Percentiles rank a stretch among this genome's conserved stretches.
These are phyloP conservation scores for Coemansia sp. DNA, from an alignment of 192 early-diverging fungal genomes.

Conservation along the genomic window DNA sequence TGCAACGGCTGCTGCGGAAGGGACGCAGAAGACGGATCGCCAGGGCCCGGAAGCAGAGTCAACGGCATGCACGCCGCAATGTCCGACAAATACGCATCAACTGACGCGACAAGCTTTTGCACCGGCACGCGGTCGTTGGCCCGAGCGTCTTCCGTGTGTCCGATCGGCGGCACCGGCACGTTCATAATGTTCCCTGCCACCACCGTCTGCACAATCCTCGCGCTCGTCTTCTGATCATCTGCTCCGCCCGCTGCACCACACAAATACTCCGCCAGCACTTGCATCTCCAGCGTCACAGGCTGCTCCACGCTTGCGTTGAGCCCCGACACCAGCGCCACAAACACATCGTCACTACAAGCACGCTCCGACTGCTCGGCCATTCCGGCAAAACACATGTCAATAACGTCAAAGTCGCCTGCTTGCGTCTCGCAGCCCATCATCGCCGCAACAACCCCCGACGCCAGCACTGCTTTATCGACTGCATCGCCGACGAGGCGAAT, in stretches of 20 bases:
- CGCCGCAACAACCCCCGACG: constrained; percentile 79
- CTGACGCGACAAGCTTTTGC: constrained; percentile 47
- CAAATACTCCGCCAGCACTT: constrained; percentile 77
- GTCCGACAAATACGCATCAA: constrained; percentile 68
- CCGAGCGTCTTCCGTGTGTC: constrained; percentile 47
- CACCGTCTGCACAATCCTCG: constrained; percentile 69
- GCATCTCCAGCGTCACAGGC: constrained; percentile 57
- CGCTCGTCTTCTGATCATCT: constrained; percentile 54
- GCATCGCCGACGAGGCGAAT: constrained; percentile 66
- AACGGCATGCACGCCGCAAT: constrained; percentile 61
- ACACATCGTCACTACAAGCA: constrained; percentile 51
- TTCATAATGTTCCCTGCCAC: constrained; percentile 72
- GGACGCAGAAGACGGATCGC: constrained; percentile 72
- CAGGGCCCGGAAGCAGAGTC: constrained; percentile 76
- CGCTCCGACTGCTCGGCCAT: constrained; percentile 55
- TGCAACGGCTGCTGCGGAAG: constrained; percentile 89
- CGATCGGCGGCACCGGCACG: constrained; percentile 39
- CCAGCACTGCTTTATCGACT: constrained; percentile 56
- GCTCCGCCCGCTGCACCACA: constrained; percentile 66
- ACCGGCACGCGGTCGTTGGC: constrained; percentile 50
- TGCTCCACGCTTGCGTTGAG: constrained; percentile 56
- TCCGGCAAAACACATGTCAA: constrained; percentile 76
- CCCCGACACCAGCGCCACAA: constrained; percentile 81
- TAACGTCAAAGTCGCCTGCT: constrained; percentile 78
- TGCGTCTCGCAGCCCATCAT: constrained; percentile 76